Evolutionary conservation across 106 monocot species (phyloP).

Genomic region (Dioscorea alata): DNA sequence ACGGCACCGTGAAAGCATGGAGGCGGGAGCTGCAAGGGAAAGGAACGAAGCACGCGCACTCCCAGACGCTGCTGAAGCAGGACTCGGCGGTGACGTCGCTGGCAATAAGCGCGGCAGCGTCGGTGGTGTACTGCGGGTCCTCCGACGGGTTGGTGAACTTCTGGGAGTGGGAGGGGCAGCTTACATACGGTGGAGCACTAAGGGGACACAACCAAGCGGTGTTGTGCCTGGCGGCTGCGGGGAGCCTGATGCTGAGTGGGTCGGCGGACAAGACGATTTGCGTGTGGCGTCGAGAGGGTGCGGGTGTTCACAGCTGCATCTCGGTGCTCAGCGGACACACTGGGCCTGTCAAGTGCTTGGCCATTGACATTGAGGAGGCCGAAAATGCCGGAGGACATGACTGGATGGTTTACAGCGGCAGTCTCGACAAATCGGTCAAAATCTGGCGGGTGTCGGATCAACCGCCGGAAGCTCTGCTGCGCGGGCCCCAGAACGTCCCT

Average conservation of each 20-base stretch:
- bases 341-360: constrained; percentile 51
- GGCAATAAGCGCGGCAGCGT: constrained; percentile 22
- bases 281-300: constrained; percentile 49
- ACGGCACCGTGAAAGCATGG: constrained; percentile 75
- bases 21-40: constrained; percentile 23
- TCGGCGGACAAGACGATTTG: constrained; percentile 60
- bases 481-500: background rate
- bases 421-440: constrained; percentile 53
- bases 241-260: constrained; percentile 40
- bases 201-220: constrained; percentile 53
- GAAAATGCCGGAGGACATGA: background rate
- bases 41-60: constrained; percentile 24
- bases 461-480: constrained; percentile 2
- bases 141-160: constrained; percentile 52
- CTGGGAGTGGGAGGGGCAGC: constrained; percentile 30
- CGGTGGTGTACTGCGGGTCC: constrained; percentile 55
- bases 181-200: constrained; percentile 13
- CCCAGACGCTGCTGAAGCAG: constrained; percentile 34
- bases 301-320: constrained; percentile 30
- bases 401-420: constrained; percentile 58
- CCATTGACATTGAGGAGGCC: constrained; percentile 30
- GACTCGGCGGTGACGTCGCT: constrained; percentile 59
- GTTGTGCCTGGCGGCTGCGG: constrained; percentile 46
- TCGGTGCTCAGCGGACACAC: constrained; percentile 43
- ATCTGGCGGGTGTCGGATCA: constrained; percentile 52